Evolutionary conservation across 2,329 filamentous ascomycete species (phyloP).

Genomic region (Pseudopithomyces chartarum): DNA sequence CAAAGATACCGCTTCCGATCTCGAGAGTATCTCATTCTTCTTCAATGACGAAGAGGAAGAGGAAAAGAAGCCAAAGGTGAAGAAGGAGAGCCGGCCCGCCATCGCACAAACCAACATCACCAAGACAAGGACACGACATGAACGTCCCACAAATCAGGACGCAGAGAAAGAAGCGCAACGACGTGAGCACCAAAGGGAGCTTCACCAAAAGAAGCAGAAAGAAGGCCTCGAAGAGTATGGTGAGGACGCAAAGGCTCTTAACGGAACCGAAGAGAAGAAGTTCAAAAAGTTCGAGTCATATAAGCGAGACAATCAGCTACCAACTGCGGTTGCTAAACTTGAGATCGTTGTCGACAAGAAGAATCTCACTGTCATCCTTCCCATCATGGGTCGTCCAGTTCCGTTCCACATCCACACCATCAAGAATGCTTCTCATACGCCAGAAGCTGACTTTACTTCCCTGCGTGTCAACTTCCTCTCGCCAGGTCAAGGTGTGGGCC

Average conservation of each 20-base stretch:
- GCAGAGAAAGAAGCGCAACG: conserved; percentile 88
- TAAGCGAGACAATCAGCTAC: conserved; percentile 95
- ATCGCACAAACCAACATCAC: conserved; percentile 95
- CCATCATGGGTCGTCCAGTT: conserved; percentile 95
- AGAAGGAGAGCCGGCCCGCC: conserved; percentile 78
- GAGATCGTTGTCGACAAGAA: conserved; percentile 90
- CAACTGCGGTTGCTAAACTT: conserved; percentile 78
- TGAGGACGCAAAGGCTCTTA: conserved; percentile 81
- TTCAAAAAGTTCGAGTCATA: conserved; percentile 99
- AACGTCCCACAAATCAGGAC: conserved; percentile 84
- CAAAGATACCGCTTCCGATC: conserved; percentile 85
- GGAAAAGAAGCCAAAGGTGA: conserved; percentile 83
- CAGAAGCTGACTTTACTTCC: conserved; percentile 92
- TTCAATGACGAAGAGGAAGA: conserved; percentile 94
- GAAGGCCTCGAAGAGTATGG: conserved; percentile 86
- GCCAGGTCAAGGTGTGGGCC: conserved; percentile 92
- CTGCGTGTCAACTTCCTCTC: conserved; percentile 97
- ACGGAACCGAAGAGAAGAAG: conserved; percentile 93
- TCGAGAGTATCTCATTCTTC: conserved; percentile 96
- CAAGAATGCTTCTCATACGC: conserved; percentile 98
- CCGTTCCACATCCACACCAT: conserved; percentile 98
- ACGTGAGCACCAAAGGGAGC: conserved; percentile 89
- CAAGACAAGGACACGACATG: conserved; percentile 87
- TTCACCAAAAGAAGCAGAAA: conserved; percentile 84
- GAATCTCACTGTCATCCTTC: conserved; percentile 86